A percentile compares a stretch with the other conserved stretches of the same genome.
Conservation (phyloP, 202 grass and related monocot genomes). For the Hordeum pubiflorum region DNA sequence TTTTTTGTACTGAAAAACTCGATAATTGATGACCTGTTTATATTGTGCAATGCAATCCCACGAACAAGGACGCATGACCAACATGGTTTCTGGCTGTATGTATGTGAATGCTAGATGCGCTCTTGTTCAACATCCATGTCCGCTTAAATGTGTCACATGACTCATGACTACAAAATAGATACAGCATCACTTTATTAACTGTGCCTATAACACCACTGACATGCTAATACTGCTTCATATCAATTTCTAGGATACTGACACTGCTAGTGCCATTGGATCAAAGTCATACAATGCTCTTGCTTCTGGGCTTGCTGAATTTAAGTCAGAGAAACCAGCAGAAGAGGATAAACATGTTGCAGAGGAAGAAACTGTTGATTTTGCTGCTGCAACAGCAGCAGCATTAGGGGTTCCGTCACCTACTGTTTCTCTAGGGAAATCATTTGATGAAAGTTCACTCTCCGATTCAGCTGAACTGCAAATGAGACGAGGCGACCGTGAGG, state of each 20-base stretch:
- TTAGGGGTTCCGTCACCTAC: constrained; percentile 77
- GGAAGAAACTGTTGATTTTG: constrained; percentile 85
- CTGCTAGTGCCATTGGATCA: constrained; percentile 67
- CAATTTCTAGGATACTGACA: constrained; percentile 61
- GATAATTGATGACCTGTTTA: neutral
- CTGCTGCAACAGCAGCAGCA: constrained; percentile 74
- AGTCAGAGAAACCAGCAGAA: constrained; percentile 47
- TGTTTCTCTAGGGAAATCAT: constrained; percentile 62
- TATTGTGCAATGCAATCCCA: neutral
- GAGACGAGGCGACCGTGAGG: constrained; percentile 69
- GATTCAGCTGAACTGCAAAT: constrained; percentile 33
- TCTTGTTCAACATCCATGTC: neutral
- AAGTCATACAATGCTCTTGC: constrained; percentile 93
- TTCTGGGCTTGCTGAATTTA: constrained; percentile 68
- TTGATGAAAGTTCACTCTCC: constrained; percentile 55
- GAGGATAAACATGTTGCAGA: constrained; percentile 37
- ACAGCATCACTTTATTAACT: neutral
- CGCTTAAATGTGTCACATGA: neutral
- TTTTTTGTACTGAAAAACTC: neutral
- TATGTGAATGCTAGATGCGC: neutral
- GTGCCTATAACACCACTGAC: neutral
- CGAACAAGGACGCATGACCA: neutral
- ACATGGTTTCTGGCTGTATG: neutral
- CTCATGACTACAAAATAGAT: neutral
- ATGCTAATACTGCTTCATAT: constrained; percentile 9